Evolutionary conservation across 495 filamentous ascomycete species (phyloP).

Genomic region (Alectoria sarmentosa): DNA sequence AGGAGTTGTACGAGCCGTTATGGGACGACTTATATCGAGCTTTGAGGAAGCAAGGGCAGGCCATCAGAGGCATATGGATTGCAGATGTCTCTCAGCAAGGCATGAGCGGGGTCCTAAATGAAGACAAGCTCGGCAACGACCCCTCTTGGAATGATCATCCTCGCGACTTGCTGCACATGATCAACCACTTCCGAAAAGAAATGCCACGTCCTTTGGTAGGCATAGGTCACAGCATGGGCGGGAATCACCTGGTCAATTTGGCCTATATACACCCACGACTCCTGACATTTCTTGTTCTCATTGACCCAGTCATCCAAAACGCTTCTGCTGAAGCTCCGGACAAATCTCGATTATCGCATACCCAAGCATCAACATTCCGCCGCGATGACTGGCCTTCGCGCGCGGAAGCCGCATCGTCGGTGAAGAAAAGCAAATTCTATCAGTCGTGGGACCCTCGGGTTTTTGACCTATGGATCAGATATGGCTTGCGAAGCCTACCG

Average conservation of each 20-base stretch:
- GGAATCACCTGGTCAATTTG: conserved; percentile 51
- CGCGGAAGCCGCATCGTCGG: conserved; percentile 51
- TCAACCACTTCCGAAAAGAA: conserved; percentile 72
- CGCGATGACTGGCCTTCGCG: conserved; percentile 66
- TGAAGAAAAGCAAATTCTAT: conserved; percentile 60
- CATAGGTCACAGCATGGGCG: conserved; percentile 87
- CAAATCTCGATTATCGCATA: conserved; percentile 31
- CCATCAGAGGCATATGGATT: conserved; percentile 78
- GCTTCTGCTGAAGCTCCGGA: not conserved
- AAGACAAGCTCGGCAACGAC: conserved; percentile 67
- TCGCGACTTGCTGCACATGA: conserved; percentile 78
- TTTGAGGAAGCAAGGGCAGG: conserved; percentile 50
- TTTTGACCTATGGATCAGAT: conserved; percentile 54
- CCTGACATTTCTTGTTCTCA: conserved; percentile 63
- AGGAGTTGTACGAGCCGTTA: conserved; percentile 86
- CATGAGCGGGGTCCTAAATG: conserved; percentile 67
- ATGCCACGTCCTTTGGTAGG: conserved; percentile 89
- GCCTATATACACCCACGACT: conserved; percentile 78
- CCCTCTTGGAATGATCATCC: conserved; percentile 83
- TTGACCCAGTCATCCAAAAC: conserved; percentile 71
- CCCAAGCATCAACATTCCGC: conserved; percentile 50
- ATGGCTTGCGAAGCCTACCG: conserved; percentile 55
- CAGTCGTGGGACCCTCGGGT: conserved; percentile 67
- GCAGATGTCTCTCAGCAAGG: conserved; percentile 76
- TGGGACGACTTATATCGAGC: conserved; percentile 65